phyloP scores from a whole-genome alignment of 495 filamentous ascomycete genomes.

The Sporormia fimetaria region DNA sequence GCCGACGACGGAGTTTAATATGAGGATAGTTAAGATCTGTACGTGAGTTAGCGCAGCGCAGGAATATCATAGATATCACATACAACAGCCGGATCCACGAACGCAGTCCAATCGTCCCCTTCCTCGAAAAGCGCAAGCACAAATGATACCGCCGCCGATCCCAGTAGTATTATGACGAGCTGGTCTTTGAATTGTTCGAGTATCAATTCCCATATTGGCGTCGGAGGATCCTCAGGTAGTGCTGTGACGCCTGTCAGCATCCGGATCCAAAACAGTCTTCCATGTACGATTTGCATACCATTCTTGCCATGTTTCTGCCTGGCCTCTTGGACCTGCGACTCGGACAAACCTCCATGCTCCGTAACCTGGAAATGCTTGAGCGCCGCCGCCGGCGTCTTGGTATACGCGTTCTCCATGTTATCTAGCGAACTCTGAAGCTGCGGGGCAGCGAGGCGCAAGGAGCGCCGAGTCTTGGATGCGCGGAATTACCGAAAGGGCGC shows the following conservation, averaged over 20 bases:
- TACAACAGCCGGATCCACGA: slow-evolving; percentile 93
- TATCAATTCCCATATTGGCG: slow-evolving; percentile 89
- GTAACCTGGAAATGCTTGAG: slow-evolving; percentile 61
- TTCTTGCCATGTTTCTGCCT: slow-evolving; percentile 69
- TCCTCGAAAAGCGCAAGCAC: slow-evolving; percentile 89
- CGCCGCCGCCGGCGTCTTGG: slow-evolving; percentile 53
- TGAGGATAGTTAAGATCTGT: slow-evolving; percentile 91
- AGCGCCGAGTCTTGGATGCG: neutral
- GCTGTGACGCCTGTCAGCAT: slow-evolving; percentile 41
- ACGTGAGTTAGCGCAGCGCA: slow-evolving; percentile 7
- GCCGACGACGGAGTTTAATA: slow-evolving; percentile 93
- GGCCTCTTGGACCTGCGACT: slow-evolving; percentile 51
- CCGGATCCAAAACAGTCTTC: slow-evolving; percentile 5
- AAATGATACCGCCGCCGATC: slow-evolving; percentile 89
- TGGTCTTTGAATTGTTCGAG: slow-evolving; percentile 99
- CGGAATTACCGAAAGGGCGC: slow-evolving; percentile 4
- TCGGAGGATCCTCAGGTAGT: slow-evolving; percentile 92
- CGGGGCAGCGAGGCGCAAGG: slow-evolving; percentile 6
- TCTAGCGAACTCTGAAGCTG: slow-evolving; percentile 1
- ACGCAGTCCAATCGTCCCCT: slow-evolving; percentile 89
- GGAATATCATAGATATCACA: slow-evolving; percentile 25
- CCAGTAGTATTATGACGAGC: slow-evolving; percentile 88
- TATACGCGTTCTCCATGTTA: slow-evolving; percentile 72
- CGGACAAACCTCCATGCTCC: slow-evolving; percentile 54
- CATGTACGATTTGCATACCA: slow-evolving; percentile 45